phyloP scores from a whole-genome alignment of 176 grass and related monocot species.

The Alloteropsis semialata region DNA sequence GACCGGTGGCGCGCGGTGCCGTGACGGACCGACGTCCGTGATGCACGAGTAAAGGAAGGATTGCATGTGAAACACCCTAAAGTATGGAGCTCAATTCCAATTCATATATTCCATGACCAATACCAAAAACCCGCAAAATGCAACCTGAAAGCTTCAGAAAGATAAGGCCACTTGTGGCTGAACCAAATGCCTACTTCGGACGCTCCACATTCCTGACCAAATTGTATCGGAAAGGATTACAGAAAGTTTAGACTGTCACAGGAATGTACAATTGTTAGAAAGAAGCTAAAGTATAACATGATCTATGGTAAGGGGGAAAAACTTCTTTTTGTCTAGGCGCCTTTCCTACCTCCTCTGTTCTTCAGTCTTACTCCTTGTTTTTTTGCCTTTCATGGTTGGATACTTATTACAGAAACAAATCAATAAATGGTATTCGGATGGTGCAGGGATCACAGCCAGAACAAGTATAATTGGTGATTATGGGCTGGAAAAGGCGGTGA shows the following conservation, averaged over 20 bases:
- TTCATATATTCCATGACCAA: neutral
- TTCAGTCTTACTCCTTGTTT: neutral
- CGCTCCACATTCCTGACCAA: neutral
- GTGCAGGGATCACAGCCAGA: neutral
- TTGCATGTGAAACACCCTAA: neutral
- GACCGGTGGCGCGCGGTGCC: no score
- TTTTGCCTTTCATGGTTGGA: neutral
- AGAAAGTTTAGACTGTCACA: neutral
- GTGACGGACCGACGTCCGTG: no score
- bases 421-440: constrained; percentile 34
- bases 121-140: neutral
- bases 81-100: neutral
- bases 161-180: neutral
- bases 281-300: constrained; percentile 9
- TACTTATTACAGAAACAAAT: constrained; percentile 46
- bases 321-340: neutral
- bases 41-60: neutral
- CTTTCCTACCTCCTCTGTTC: constrained; percentile 23
- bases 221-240: neutral
- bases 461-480: neutral
- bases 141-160: neutral
- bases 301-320: neutral
- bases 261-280: constrained; percentile 31
- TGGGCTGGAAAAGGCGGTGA: constrained; percentile 20
- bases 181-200: neutral